Base-by-base conservation (phyloP, 2,329 filamentous ascomycete species). In the Ophiostoma piceae region DNA sequence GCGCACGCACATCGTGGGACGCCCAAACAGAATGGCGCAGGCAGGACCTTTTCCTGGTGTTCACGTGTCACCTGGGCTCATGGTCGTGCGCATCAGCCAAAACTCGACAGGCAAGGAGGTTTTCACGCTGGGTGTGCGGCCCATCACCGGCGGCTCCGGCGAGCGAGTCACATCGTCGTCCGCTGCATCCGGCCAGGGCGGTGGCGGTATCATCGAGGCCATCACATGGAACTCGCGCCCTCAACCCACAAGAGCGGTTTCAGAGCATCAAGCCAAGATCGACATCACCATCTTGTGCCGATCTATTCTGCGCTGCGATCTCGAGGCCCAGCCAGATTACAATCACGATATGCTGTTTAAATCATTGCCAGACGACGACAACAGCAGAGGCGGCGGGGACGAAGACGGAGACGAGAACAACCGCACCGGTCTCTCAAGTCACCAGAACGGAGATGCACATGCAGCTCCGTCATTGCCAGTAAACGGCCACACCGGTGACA, bases 161-260 rank as follows among this genome's bases (percentile, higher is more conserved):
- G 26, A 62, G 26, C 51, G 51, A 29, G 51, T 57, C n/a, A 57
- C 51, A 26, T 57, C 51, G n/a, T 57, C 51, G 22, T 57, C 51
- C 12, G 51, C 51, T 14, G 51, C 51, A 14, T 62, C 57, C 6
- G 67, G 60, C 26, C 9, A 22, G 19, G 62, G 37, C 1, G 35
- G 64, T 9, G 41, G 29, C 11, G 29, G 64, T 1, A 35, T 57
- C 11, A 22, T 69, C 22, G 65, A 66, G 22, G 68, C 68, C 47
- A 69, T 69, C 22, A 62, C 68, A 11, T 69, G 68, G 68, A 51
- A 69, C 16, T n/a, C 57, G 64, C 54, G 41, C 64, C 57, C 39
- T 4, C 47, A 22, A 5, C 32, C 64, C 7, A 26, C 32, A 3
- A 11, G 35, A 4, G 14, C 22, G 2, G n/a, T 69, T 2, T 66